Conservation (phyloP, 768 basidiomycete species). For the Leccinum ochraceum region DNA sequence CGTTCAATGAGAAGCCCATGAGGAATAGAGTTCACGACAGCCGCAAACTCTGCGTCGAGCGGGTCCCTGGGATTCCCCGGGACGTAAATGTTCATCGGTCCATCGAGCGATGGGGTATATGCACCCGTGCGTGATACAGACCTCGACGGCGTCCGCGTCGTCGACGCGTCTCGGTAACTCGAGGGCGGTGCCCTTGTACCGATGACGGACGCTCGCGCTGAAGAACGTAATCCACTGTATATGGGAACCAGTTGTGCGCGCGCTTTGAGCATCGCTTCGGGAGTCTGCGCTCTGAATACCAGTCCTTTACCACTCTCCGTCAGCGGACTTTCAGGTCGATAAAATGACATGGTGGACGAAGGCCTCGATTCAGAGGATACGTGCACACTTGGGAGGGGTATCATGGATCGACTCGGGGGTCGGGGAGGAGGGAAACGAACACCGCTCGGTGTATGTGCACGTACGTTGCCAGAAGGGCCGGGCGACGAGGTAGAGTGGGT, state of each 20-base stretch:
- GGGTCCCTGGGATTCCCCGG: conserved; percentile 73
- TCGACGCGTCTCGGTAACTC: conserved; percentile 65
- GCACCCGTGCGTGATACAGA: conserved; percentile 66
- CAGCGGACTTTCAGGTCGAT: conserved; percentile 55
- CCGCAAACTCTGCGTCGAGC: conserved; percentile 77
- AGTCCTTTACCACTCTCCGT: conserved; percentile 36
- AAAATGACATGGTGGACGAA: conserved; percentile 68
- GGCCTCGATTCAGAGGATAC: conserved; percentile 71
- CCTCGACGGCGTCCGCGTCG: conserved; percentile 60
- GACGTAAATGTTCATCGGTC: conserved; percentile 60
- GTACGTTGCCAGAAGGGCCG: conserved; percentile 27
- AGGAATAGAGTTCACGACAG: conserved; percentile 69
- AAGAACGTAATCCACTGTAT: conserved; percentile 46
- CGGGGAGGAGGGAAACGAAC: conserved; percentile 55
- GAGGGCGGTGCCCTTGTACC: conserved; percentile 63
- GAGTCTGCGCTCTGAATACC: conserved; percentile 62
- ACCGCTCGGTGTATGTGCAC: conserved; percentile 43
- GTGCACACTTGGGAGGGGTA: conserved; percentile 75
- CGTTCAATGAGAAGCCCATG: conserved; percentile 81
- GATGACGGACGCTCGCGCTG: conserved; percentile 39
- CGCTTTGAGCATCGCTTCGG: conserved; percentile 62
- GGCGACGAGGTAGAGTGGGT: conserved; percentile 50
- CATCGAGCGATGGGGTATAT: conserved; percentile 59
- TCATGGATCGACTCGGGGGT: conserved; percentile 82
- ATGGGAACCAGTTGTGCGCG: conserved; percentile 60